These are phyloP conservation scores for Capsicum rhomboideum DNA, from an alignment of 257 asterid genomes.

Conservation along the genomic window DNA sequence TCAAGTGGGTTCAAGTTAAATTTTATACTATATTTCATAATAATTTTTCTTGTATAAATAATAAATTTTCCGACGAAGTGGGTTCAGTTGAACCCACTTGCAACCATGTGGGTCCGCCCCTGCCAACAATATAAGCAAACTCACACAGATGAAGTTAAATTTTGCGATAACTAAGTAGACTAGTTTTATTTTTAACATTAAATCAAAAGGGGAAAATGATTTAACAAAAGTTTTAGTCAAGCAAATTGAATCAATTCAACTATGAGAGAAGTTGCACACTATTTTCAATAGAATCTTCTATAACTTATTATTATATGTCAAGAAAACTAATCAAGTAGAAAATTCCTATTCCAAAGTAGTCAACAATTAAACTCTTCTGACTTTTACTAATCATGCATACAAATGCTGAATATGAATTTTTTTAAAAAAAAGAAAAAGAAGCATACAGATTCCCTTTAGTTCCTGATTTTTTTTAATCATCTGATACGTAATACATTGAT, in stretches of 20 bases:
- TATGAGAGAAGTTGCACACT: not conserved
- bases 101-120: too few relatives aligned
- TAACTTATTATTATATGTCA: not conserved
- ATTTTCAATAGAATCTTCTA: not conserved
- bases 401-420: not conserved
- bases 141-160: not conserved
- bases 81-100: too few relatives aligned
- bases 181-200: not conserved
- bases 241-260: not conserved
- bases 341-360: not conserved
- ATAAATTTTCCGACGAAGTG: too few relatives aligned
- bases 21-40: too few relatives aligned
- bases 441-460: too few relatives aligned
- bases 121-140: not conserved
- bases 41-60: too few relatives aligned
- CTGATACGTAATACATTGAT: too few relatives aligned
- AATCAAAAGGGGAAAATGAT: not conserved
- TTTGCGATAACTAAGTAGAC: not conserved
- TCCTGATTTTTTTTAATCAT: too few relatives aligned
- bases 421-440: too few relatives aligned
- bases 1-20: too few relatives aligned
- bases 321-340: not conserved
- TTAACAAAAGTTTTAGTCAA: not conserved
- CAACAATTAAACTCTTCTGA: not conserved
- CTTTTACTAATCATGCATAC: not conserved